phyloP scores from a whole-genome alignment of 768 basidiomycete genomes.

The Chalciporus chontae region DNA sequence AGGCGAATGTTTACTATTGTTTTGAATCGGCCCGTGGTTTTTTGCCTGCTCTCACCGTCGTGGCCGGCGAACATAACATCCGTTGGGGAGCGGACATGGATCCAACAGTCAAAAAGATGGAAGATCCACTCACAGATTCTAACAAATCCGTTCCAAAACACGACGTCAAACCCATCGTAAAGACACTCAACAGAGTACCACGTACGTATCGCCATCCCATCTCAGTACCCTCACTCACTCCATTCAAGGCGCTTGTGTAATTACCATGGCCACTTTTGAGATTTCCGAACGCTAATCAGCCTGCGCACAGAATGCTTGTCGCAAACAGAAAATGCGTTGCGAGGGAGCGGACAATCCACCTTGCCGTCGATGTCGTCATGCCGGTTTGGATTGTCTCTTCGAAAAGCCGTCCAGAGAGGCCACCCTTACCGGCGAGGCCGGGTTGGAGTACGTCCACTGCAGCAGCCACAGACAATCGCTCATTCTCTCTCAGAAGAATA shows the following conservation, averaged over 20 bases:
- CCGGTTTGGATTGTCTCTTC: conserved; percentile 88
- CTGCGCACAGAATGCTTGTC: conserved; percentile 76
- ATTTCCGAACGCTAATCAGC: conserved; percentile 13
- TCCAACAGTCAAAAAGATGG: conserved; percentile 53
- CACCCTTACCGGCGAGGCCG: conserved; percentile 84
- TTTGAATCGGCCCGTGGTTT: not conserved
- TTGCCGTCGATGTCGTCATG: conserved; percentile 89
- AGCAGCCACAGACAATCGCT: not conserved
- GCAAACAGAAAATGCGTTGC: conserved; percentile 97
- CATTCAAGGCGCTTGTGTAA: conserved; percentile 72
- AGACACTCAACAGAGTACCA: conserved; percentile 83
- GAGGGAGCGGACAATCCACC: conserved; percentile 96
- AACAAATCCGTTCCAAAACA: conserved; percentile 43
- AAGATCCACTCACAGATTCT: conserved; percentile 41
- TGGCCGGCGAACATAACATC: not conserved
- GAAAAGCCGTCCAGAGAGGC: conserved; percentile 91
- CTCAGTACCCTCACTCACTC: conserved; percentile 13
- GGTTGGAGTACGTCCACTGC: conserved; percentile 65
- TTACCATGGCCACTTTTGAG: conserved; percentile 25
- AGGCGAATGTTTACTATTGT: not conserved
- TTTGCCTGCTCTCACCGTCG: not conserved
- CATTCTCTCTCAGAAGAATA: conserved; percentile 63
- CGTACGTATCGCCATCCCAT: conserved; percentile 46
- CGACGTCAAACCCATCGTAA: conserved; percentile 68
- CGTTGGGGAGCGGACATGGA: conserved; percentile 14